Base-by-base conservation (phyloP, 345 rosid species). In the Citrus inodora region DNA sequence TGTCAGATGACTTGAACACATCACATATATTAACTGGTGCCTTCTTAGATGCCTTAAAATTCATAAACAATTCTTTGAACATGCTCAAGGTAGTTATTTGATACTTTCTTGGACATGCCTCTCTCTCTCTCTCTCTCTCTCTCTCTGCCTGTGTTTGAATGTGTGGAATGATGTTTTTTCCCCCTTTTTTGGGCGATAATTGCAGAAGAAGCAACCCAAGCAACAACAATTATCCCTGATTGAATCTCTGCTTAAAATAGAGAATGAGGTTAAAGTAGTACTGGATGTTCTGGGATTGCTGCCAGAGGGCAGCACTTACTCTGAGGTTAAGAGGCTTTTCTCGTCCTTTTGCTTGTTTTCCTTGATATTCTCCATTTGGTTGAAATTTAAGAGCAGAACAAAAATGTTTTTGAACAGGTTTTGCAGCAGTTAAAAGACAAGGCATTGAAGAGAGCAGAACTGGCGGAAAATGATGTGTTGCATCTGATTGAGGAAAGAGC, bases 201-300 rank as follows among this genome's bases (percentile, higher is more conserved):
- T 80, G 4, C 95, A 92, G 99, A 95, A 92, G 86, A 92, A 90
- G 88, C 89, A 80, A 65, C 92, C 87, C 75, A 90, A 87, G 81
- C 93, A 93, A 80, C 87, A 88, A 14, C 80, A 86, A 72, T 30
- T 85, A 80, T 86, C 93, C 5, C 62, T 84, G 76, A 75, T 90
- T 78, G 88, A 82, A 21, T 92, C 94, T 77, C 94, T 95, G 25
- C 38, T 58, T 64, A 92, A 88, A 78, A 60, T 92, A 2, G 90
- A 88, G 83, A 88, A 78, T 76, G 90, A 88, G 87, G 88, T 89
- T 10, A 86, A 82, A 74, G 83, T 70, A 76, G 90, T 92, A 62
- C 80, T 95, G 71, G 81, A 83, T 58, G 80, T 90, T 76, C 87
- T 93, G 61, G 99, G 99, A 56, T 71, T 93, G 85, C 82, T 83